Conservation (phyloP, 805 yeast genomes). For the Candida chilensis region DNA sequence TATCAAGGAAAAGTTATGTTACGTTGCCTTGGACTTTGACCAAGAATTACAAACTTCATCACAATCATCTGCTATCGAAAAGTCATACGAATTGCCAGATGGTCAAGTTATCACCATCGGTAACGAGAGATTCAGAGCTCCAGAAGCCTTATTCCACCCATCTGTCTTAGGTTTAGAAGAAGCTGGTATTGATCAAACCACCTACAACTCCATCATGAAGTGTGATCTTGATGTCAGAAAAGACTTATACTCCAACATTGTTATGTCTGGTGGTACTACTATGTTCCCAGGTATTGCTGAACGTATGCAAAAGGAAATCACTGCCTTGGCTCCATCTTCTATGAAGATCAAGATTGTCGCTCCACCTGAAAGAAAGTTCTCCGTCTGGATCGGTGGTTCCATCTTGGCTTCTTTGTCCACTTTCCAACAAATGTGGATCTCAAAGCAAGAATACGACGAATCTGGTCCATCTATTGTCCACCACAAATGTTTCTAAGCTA, state of each 20-base stretch:
- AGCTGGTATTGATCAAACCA: slow-evolving; percentile 98
- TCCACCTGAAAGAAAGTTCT: slow-evolving; percentile 98
- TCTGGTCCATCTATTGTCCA: slow-evolving; percentile 99
- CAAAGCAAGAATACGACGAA: slow-evolving; percentile 99
- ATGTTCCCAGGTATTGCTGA: slow-evolving; percentile 99
- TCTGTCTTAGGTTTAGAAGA: slow-evolving; percentile 84
- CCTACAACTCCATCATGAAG: slow-evolving; percentile 92
- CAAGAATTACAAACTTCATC: slow-evolving; percentile 99
- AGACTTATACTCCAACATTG: slow-evolving; percentile 98
- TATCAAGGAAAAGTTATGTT: slow-evolving; percentile 97
- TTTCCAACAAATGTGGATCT: slow-evolving; percentile 99
- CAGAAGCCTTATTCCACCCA: slow-evolving; percentile 99
- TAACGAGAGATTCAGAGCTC: slow-evolving; percentile 99
- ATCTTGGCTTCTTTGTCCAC: slow-evolving; percentile 97
- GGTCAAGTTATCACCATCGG: slow-evolving; percentile 99
- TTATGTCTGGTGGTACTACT: slow-evolving; percentile 99
- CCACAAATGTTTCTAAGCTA: slow-evolving; percentile 80
- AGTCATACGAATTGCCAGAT: slow-evolving; percentile 98
- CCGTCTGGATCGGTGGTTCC: slow-evolving; percentile 99
- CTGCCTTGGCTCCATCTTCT: slow-evolving; percentile 98
- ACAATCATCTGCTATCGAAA: slow-evolving; percentile 96
- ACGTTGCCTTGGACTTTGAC: slow-evolving; percentile 98
- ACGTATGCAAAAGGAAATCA: slow-evolving; percentile 99
- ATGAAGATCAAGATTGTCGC: slow-evolving; percentile 99
- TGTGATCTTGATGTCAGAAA: slow-evolving; percentile 99